Percentiles rank a stretch among this genome's conserved stretches.
Conservation (phyloP, 345 rosid species). For the Nasturtium officinale region DNA sequence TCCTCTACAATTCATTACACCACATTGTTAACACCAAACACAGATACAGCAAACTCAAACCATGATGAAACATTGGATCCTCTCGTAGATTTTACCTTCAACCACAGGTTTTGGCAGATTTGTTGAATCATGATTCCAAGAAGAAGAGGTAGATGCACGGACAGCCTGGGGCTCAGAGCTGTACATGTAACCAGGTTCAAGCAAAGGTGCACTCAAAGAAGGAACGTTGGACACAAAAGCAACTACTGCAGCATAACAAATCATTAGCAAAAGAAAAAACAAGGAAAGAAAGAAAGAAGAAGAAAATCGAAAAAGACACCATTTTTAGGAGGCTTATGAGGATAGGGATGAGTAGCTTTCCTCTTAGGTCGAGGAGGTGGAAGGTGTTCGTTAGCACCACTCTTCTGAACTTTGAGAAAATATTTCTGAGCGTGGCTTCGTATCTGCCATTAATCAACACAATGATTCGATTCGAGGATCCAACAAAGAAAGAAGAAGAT, state of each 20-base stretch:
- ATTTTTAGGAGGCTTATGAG: constrained; percentile 81
- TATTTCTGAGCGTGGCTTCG: constrained; percentile 97
- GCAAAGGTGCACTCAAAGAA: constrained; percentile 48
- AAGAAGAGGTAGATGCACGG: constrained; percentile 51
- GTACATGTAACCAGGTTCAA: constrained; percentile 52
- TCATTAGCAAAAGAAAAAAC: constrained; percentile 31
- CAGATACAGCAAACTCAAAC: constrained; percentile 20
- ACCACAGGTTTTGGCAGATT: constrained; percentile 32
- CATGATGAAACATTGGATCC: constrained; percentile 32
- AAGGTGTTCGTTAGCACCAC: constrained; percentile 77
- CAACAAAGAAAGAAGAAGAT: background rate
- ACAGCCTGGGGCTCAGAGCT: constrained; percentile 54
- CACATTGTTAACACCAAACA: background rate
- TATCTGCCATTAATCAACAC: no score
- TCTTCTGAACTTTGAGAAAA: constrained; percentile 89
- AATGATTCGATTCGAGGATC: no score
- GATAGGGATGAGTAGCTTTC: constrained; percentile 93
- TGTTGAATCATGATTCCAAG: constrained; percentile 31
- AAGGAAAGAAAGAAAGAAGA: no score
- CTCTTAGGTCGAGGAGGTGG: constrained; percentile 98
- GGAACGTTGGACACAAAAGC: constrained; percentile 56
- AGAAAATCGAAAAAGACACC: constrained; percentile 48
- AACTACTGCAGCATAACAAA: constrained; percentile 44
- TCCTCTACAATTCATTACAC: constrained; percentile 26
- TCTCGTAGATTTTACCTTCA: constrained; percentile 46